A percentile compares a stretch with the other conserved stretches of the same genome.
Evolutionary conservation across 768 basidiomycete genomes (phyloP).

Genomic region (Nevesoporus exiguus): DNA sequence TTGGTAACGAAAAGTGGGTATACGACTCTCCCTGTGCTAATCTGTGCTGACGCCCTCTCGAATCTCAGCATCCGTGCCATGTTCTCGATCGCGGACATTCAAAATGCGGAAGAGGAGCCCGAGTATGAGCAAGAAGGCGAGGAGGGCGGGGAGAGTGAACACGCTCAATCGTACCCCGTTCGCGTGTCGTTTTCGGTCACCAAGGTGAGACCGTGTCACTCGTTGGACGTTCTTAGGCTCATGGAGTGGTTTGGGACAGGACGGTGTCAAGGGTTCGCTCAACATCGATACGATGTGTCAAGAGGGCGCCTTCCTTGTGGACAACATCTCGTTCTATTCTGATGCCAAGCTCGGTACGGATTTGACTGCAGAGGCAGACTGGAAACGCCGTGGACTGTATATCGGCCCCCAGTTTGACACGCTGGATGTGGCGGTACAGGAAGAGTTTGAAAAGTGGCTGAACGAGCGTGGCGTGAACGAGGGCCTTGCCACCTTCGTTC

Average conservation of each 20-base stretch:
- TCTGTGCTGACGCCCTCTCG: neutral
- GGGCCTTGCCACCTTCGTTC: constrained; percentile 78
- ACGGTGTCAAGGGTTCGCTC: constrained; percentile 57
- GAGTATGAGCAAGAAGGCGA: constrained; percentile 40
- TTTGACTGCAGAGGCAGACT: constrained; percentile 85
- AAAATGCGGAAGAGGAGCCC: constrained; percentile 42
- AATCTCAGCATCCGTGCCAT: constrained; percentile 60
- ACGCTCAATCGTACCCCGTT: constrained; percentile 56
- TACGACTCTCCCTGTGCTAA: no score
- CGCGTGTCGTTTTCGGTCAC: constrained; percentile 81
- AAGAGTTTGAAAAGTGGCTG: constrained; percentile 87
- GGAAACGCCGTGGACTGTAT: constrained; percentile 88
- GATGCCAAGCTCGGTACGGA: constrained; percentile 71
- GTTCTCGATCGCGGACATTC: constrained; percentile 91
- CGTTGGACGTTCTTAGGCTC: neutral
- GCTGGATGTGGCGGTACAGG: constrained; percentile 82
- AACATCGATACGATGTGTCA: constrained; percentile 77
- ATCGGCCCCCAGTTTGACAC: constrained; percentile 94
- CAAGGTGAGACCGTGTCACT: constrained; percentile 50
- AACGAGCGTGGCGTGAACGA: constrained; percentile 89
- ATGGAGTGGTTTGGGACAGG: constrained; percentile 32
- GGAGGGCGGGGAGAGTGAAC: constrained; percentile 27
- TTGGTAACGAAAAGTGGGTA: constrained; percentile 85
- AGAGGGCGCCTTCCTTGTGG: constrained; percentile 78
- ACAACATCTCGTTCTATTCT: constrained; percentile 84